Evolutionary conservation across 345 rosid species (phyloP).

Genomic region (Linum usitatissimum): DNA sequence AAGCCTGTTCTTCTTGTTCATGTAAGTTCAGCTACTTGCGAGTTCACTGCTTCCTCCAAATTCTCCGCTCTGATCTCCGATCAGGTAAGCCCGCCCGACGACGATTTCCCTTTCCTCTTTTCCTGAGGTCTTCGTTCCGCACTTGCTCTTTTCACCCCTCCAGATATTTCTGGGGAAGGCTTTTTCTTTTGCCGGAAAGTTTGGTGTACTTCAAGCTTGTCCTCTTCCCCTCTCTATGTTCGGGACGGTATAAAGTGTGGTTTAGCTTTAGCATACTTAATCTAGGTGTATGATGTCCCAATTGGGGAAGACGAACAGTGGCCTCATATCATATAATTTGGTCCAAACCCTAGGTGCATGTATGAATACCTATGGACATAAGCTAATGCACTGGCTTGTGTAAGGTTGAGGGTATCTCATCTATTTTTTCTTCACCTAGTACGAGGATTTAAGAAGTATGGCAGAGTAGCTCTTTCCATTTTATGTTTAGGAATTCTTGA

Average conservation of each 20-base stretch:
- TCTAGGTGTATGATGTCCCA: background rate
- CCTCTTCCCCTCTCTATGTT: background rate
- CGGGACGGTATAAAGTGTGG: background rate
- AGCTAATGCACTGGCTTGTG: background rate
- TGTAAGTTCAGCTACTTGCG: conserved; percentile 6
- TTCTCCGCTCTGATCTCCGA: conserved; percentile 13
- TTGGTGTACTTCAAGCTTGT: background rate
- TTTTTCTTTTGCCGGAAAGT: background rate
- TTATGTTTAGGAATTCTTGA: background rate
- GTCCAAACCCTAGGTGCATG: background rate
- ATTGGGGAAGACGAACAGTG: background rate
- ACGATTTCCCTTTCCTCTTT: background rate
- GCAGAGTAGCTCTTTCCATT: background rate
- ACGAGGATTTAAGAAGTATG: background rate
- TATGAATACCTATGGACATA: background rate
- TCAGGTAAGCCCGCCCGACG: conserved; percentile 3
- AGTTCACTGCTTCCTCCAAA: background rate
- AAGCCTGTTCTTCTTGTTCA: background rate
- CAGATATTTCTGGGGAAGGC: background rate
- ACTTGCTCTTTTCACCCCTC: background rate
- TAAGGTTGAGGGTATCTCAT: background rate
- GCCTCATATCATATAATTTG: background rate
- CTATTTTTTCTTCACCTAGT: background rate
- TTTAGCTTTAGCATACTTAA: background rate
- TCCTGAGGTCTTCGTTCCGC: background rate